phyloP scores from a whole-genome alignment of 768 basidiomycete species.

The Boletus sensibilis region DNA sequence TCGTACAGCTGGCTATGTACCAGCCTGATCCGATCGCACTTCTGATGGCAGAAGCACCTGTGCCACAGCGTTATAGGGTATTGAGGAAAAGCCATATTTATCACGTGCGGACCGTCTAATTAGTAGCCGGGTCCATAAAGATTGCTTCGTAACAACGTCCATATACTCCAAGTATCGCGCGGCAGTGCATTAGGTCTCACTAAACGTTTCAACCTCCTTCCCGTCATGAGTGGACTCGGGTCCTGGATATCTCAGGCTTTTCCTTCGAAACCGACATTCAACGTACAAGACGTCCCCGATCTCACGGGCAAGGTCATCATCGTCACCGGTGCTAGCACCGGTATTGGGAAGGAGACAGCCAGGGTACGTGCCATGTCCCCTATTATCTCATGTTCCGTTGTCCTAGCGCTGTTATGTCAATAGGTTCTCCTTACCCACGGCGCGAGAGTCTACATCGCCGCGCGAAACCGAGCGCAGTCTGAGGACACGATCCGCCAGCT shows the following conservation, averaged over 20 bases:
- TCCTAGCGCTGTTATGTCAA: neutral
- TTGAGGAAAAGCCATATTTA: neutral
- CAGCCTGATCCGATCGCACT: no score
- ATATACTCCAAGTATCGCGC: neutral
- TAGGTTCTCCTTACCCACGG: conserved; percentile 30
- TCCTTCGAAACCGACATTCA: conserved; percentile 30
- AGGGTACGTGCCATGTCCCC: conserved; percentile 6
- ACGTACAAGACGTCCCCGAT: conserved; percentile 33
- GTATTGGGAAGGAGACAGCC: conserved; percentile 31
- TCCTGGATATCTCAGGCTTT: conserved; percentile 10
- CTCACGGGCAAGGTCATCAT: conserved; percentile 35
- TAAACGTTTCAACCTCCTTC: neutral
- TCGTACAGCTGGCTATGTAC: no score
- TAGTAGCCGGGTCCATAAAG: neutral
- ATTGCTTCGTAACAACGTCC: neutral
- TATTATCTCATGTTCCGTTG: neutral
- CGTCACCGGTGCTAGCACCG: conserved; percentile 36
- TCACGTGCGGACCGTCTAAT: neutral
- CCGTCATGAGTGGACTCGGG: conserved; percentile 4
- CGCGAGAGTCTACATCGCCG: conserved; percentile 39
- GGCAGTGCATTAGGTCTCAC: neutral
- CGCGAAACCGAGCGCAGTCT: conserved; percentile 25
- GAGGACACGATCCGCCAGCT: conserved; percentile 33
- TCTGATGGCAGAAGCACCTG: no score
- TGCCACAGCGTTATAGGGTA: no score